phyloP scores from a whole-genome alignment of 257 asterid genomes.

The Prunella vulgaris region DNA sequence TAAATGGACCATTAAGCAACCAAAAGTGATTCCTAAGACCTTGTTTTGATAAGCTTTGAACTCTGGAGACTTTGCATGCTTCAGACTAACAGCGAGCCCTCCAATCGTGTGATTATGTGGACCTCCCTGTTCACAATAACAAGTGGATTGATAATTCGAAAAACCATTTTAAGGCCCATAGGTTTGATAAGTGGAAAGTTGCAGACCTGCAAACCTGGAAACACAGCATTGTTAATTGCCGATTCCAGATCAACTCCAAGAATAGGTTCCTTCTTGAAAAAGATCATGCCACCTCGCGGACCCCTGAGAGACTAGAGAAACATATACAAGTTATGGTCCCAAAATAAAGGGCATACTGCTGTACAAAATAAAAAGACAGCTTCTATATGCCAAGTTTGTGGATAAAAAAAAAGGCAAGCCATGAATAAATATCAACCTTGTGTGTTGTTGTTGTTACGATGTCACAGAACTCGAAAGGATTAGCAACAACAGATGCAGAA shows the following conservation, averaged over 20 bases:
- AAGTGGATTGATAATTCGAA: neutral
- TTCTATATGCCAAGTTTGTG: neutral
- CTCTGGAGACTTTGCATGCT: slow-evolving; percentile 70
- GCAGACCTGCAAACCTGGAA: slow-evolving; percentile 89
- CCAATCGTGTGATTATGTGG: slow-evolving; percentile 96
- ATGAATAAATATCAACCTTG: slow-evolving; percentile 48
- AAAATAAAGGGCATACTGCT: neutral
- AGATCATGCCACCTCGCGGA: slow-evolving; percentile 98
- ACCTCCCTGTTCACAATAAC: slow-evolving; percentile 60
- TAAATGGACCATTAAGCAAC: neutral
- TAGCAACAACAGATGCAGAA: slow-evolving; percentile 86
- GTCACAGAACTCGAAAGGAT: slow-evolving; percentile 93
- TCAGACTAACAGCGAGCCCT: slow-evolving; percentile 81
- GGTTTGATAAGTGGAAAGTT: neutral
- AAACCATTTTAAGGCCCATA: neutral
- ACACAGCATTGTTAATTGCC: slow-evolving; percentile 85
- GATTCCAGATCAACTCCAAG: slow-evolving; percentile 79
- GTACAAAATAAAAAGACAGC: neutral
- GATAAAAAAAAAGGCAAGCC: neutral
- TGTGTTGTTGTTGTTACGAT: slow-evolving; percentile 95
- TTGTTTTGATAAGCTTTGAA: slow-evolving; percentile 76
- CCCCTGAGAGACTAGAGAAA: slow-evolving; percentile 85
- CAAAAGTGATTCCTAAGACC: slow-evolving; percentile 32
- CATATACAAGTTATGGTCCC: slow-evolving; percentile 16
- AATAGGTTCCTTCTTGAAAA: slow-evolving; percentile 87